These are phyloP conservation scores for Aspergillus texensis DNA, from an alignment of 2,329 filamentous ascomycete species.

Conservation along the genomic window DNA sequence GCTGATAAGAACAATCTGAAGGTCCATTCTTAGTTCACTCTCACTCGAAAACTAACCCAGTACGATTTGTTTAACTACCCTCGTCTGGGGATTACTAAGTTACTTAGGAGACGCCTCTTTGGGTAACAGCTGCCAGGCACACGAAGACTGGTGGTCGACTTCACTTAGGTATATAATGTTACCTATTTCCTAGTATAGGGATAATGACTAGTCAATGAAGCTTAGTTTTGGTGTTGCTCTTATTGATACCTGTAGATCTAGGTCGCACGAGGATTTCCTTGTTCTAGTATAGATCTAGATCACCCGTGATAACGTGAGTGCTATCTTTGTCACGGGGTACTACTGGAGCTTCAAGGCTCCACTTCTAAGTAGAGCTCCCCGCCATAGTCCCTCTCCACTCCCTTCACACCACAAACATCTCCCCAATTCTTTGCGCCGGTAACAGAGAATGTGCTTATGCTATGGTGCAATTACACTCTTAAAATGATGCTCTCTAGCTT, in stretches of 20 bases:
- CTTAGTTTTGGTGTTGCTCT: neutral
- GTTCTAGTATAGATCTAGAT: neutral
- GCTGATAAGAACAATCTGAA: neutral
- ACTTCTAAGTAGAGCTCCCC: neutral
- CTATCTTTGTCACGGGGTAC: neutral
- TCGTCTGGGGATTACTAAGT: neutral
- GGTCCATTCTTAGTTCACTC: neutral
- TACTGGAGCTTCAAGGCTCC: neutral
- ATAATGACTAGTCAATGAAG: neutral
- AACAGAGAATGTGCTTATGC: neutral
- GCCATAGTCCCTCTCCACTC: slow-evolving; percentile 1
- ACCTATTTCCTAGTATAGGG: neutral
- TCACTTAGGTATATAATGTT: neutral
- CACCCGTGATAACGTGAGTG: neutral
- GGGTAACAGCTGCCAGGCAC: neutral
- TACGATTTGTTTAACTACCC: neutral
- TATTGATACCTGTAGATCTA: neutral
- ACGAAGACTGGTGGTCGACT: neutral
- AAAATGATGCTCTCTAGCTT: neutral
- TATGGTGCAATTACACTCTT: neutral
- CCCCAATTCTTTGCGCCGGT: neutral
- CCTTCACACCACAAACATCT: neutral
- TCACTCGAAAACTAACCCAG: neutral
- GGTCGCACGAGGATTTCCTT: neutral
- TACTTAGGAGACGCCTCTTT: neutral